Evolutionary conservation across 2,329 filamentous ascomycete species (phyloP).

Genomic region (Pseudodiploospora longispora): DNA sequence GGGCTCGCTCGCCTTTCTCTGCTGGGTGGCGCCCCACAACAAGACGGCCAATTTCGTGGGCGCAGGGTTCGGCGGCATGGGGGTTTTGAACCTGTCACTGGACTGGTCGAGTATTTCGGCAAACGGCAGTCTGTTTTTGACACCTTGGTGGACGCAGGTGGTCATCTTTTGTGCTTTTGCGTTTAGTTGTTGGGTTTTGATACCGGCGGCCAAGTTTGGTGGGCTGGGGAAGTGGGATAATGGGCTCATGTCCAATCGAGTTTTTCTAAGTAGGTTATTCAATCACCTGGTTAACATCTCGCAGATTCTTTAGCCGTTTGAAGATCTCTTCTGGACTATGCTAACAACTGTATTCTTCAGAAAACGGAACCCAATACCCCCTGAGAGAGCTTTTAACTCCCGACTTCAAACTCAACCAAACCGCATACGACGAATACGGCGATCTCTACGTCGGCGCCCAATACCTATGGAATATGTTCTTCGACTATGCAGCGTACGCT

Average conservation of each 20-base stretch:
- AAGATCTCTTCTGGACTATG: background rate
- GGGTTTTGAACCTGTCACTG: conserved; percentile 49
- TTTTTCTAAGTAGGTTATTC: conserved; percentile 30
- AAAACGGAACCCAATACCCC: conserved; percentile 27
- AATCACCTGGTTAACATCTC: background rate
- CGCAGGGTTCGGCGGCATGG: conserved; percentile 54
- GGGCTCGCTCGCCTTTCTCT: conserved; percentile 52
- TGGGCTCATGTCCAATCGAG: conserved; percentile 49
- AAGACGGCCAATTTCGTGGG: conserved; percentile 52
- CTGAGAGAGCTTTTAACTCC: conserved; percentile 24
- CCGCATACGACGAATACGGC: conserved; percentile 39
- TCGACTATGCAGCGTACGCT: conserved; percentile 51
- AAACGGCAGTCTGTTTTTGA: conserved; percentile 42
- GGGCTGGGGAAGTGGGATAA: conserved; percentile 42
- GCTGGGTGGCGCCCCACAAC: conserved; percentile 55
- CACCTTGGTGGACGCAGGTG: conserved; percentile 52
- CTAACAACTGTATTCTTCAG: conserved; percentile 6
- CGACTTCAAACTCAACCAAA: conserved; percentile 36
- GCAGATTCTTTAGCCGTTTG: background rate
- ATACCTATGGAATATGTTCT: conserved; percentile 50
- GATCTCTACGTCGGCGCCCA: conserved; percentile 51
- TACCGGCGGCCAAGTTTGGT: conserved; percentile 52
- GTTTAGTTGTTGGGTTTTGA: conserved; percentile 48
- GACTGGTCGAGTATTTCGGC: conserved; percentile 55
- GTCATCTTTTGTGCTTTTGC: conserved; percentile 47